Evolutionary conservation across 2,329 filamentous ascomycete genomes (phyloP), one percentile per base, ranked within the genome.

Genomic region (Beauveria bassiana): DNA sequence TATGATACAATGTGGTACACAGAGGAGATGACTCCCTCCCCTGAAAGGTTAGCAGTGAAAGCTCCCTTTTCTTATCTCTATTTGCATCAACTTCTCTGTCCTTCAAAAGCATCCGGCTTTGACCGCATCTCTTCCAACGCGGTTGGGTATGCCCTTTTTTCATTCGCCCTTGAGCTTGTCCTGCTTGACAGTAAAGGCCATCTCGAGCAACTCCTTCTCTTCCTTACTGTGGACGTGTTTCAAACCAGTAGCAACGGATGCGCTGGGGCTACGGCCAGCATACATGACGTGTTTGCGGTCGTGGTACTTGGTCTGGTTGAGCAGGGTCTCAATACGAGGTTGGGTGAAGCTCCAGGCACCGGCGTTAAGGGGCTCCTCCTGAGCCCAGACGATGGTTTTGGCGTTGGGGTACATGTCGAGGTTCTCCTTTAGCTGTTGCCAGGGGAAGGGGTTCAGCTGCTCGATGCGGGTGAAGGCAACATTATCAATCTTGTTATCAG

Each of bases 401-500:
- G 93, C 93, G 76, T 99, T 99, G 73, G 93, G 91, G 81, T 99
- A 99, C 76, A 81, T 86, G 81, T 99, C 93, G 60, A 99, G 84
- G 81, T 98, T 98, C 76, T 98, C 93, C 81, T 90, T 91, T 61
- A 99, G 86, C 77, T 95, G 92, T 70, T 93, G 87, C 93, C 95
- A 99, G 57, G 95, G 95, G 90, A 99, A 99, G 71, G 95, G 95
- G 80, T 99, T 93, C 64, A 99, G 85, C 79, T 99, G 95, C 81
- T 99, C 95, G 68, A 99, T 86, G 73, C 95, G 92, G 24, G 93
- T 97, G 74, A 99, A 88, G 71, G 93, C 95, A 22, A 93, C 90
- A 73, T 97, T 88, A 76, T 92, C 91, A 73, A 96, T 85, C 66
- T 89, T 87, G 74, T 96, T 89, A 65, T 91, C 84, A 69, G 89